Percentiles rank a stretch among this genome's conserved stretches.
These are phyloP conservation scores for Rhizophora apiculata DNA, from an alignment of 345 rosid genomes.

Conservation along the genomic window DNA sequence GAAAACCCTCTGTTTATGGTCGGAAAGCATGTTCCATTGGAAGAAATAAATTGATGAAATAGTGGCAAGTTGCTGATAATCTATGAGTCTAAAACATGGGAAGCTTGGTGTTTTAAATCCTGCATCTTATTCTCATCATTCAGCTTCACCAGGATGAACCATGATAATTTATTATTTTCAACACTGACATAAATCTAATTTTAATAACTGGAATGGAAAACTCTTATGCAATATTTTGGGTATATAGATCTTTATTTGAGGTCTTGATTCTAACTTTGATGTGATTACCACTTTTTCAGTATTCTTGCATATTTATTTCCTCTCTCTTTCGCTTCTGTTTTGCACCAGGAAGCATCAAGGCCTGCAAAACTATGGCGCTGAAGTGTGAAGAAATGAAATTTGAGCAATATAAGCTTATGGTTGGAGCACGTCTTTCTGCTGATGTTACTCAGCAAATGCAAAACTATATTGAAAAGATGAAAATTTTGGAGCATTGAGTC, in stretches of 20 bases:
- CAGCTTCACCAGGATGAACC: neutral
- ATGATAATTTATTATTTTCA: neutral
- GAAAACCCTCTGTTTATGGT: too few species aligned
- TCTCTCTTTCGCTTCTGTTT: neutral
- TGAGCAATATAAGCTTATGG: slow-evolving; percentile 53
- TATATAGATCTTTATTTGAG: too few species aligned
- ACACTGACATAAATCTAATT: neutral
- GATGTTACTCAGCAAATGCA: slow-evolving; percentile 56
- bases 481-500: slow-evolving; percentile 37
- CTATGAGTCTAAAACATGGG: too few species aligned
- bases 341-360: slow-evolving; percentile 51
- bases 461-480: slow-evolving; percentile 60
- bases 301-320: neutral
- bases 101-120: too few species aligned
- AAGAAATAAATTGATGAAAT: too few species aligned
- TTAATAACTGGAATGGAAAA: neutral
- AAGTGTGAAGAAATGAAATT: slow-evolving; percentile 77
- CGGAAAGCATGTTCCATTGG: too few species aligned
- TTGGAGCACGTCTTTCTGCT: slow-evolving; percentile 39
- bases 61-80: too few species aligned
- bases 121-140: too few species aligned
- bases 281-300: neutral
- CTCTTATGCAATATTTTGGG: too few species aligned
- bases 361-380: slow-evolving; percentile 62
- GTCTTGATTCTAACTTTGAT: too few species aligned